Evolutionary conservation across 2,329 filamentous ascomycete species (phyloP), one percentile per base, ranked within the genome.

Genomic region (Dissoconium aciculare): DNA sequence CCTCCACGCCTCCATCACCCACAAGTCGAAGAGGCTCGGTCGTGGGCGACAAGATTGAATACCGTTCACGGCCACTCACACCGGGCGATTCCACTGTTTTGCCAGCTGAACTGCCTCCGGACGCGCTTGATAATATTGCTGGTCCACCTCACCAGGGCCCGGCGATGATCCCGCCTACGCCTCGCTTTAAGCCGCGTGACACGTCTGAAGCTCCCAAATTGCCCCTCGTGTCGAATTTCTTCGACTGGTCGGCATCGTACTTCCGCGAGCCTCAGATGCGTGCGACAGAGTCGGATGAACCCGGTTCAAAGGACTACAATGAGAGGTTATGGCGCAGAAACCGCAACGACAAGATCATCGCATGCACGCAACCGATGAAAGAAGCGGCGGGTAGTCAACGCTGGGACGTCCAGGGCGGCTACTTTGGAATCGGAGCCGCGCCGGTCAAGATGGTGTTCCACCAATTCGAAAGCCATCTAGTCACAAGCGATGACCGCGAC

Each of bases 221-320:
- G 15, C 89, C 89, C 1, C 55, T 98, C 11, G 69, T 69, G 36
- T 93, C 84, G 52, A 75, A 69, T 5, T 92, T 95, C 55, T 66
- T 93, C 39, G 82, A 93, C 40, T 98, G 87, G 85, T 93, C 85
- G 3, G 84, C 89, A 26, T 87, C 74, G 55, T 95, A 98, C 54
- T 98, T 95, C 66, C 81, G 85, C 16, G 85, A 95, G 54, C 89
- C 89, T 17, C 89, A 98, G 56, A 95, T 98, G 89, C 91, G 89
- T 51, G 78, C 83, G 3, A 85, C 80, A 35, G 89, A 98, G 53
- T 81, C 85, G 14, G 89, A 98, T 46, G 89, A 98, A 51, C 89
- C 89, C 10, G 89, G 89, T 17, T 94, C 84, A 49, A 81, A 81
- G 11, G 85, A 95, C 54, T 98, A 95, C 57, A 98, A 98, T 46